Base-by-base conservation (phyloP, 2,329 filamentous ascomycete species). In the Cladosporium sp. region DNA sequence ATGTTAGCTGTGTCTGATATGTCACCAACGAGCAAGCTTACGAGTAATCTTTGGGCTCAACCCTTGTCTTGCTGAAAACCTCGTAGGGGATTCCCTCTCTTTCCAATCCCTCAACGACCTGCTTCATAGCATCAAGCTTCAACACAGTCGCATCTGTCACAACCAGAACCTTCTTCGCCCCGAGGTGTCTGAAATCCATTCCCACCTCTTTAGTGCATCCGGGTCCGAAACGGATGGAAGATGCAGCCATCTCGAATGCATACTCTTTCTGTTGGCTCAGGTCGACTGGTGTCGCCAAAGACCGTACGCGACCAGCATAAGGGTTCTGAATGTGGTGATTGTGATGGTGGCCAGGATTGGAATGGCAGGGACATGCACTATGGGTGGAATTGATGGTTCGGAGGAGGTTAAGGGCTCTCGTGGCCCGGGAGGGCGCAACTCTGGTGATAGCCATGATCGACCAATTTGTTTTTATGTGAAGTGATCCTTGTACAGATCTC, bases 211-310 rank as follows among this genome's bases (percentile, higher is more conserved):
- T 88, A 19, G 93, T 98, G 50, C 86, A 87, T 5, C 93, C 93
- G 0, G 89, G 88, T 0, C 93, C 93, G 62, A 97, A 98, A 11
- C 93, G 83, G 63, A 98, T 96, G 22, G 86, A 88, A 1, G 88
- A 95, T 1, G 93, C 90, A 0, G 93, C 93, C 92, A 98, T 95
- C 69, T 98, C 93, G 66, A 98, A 98, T 12, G 93, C 93, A 72
- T 98, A 98, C 68, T 98, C 93, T 67, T 94, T 95, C 63, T 90
- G 80, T 56, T 83, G 79, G 2, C 80, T 78, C 7, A 78, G 71
- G 61, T 89, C 84, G 22, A 86, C 72, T 0, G 91, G 88, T 0
- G 88, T 92, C n/a, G 88, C 90, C 53, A 91, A 72, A 53, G 52
- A 56, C 8, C 63, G 79, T 74, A 35, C 80, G 71, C 35, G 77